Evolutionary conservation across 441 rosid species (phyloP).

Genomic region (Macaranga tanarius): DNA sequence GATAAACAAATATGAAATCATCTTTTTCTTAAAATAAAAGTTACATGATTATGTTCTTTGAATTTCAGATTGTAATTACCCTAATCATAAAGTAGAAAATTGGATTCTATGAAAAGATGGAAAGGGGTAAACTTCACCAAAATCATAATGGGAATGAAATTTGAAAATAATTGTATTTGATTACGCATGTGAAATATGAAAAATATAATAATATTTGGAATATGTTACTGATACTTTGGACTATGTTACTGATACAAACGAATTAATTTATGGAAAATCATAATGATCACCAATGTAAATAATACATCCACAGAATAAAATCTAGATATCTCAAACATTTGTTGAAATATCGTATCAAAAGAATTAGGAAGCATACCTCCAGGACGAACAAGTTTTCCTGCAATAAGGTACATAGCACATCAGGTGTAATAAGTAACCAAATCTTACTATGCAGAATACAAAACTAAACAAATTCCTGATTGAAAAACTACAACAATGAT

Average conservation of each 20-base stretch:
- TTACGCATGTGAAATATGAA: not conserved
- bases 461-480: constrained; percentile 13
- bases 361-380: constrained; percentile 58
- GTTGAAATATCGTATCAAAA: not conserved
- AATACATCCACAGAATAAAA: not conserved
- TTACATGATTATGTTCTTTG: no score
- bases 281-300: not conserved
- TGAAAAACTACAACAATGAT: constrained; percentile 18
- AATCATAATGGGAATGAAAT: no score
- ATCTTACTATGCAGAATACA: constrained; percentile 14
- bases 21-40: no score
- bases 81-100: no score
- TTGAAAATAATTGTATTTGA: not conserved
- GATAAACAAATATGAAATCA: no score
- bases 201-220: not conserved
- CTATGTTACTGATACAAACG: not conserved
- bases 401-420: constrained; percentile 30
- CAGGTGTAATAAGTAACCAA: constrained; percentile 21
- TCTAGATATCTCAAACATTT: not conserved
- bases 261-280: not conserved
- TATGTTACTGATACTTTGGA: no score
- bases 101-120: no score
- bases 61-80: no score
- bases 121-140: not conserved
- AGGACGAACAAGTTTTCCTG: constrained; percentile 87